phyloP scores from a whole-genome alignment of 73 alveolate genomes.

The Symbiodinium natans region DNA sequence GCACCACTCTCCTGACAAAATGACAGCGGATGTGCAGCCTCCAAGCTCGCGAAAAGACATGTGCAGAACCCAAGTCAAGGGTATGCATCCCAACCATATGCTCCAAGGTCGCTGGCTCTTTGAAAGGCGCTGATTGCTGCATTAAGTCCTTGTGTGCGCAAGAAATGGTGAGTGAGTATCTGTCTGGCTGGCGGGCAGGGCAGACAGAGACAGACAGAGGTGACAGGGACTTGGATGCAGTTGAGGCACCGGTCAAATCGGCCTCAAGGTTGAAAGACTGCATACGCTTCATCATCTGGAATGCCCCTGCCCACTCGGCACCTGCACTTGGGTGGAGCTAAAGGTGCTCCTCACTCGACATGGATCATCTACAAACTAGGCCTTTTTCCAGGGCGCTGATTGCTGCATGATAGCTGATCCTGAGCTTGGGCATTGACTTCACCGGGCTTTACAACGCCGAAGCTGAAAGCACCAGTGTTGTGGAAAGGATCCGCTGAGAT shows the following conservation, averaged over 20 bases:
- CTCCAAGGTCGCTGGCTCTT: not conserved
- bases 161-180: too few relatives aligned
- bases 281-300: not conserved
- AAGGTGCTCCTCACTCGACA: not conserved
- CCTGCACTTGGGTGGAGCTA: too few relatives aligned
- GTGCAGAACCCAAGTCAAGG: too few relatives aligned
- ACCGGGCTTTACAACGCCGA: too few relatives aligned
- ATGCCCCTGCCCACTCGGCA: not conserved
- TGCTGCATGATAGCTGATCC: not conserved
- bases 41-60: too few relatives aligned
- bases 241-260: not conserved
- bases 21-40: not conserved
- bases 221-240: too few relatives aligned
- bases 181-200: too few relatives aligned
- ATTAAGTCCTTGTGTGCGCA: not conserved
- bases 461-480: not conserved
- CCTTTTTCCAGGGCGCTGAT: not conserved
- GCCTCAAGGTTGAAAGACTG: not conserved
- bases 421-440: too few relatives aligned
- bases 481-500: not conserved
- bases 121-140: not conserved
- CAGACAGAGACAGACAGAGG: too few relatives aligned
- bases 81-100: not conserved
- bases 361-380: not conserved
- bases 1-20: not conserved